Evolutionary conservation across 2,329 filamentous ascomycete genomes (phyloP), one percentile per base, ranked within the genome.

Genomic region (Coniochaeta sp.): DNA sequence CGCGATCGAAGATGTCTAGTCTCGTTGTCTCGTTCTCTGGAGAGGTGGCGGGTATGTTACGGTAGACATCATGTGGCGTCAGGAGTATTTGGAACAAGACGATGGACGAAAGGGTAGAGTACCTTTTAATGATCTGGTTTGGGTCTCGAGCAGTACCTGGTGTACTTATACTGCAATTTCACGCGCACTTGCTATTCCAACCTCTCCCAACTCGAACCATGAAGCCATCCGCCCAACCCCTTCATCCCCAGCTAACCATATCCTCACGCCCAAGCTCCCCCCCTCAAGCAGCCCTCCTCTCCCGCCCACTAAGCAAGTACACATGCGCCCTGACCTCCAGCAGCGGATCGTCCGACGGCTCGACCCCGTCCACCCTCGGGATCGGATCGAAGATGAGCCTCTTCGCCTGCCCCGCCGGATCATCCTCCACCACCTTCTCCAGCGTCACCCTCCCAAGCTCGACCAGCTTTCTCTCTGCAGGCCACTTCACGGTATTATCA

Each of bases 1-100:
- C 71, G 90, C 90, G 0, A 81, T 96, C 10, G 93, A 96, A 64
- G 83, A 86, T 63, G 73, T 19, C 7, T 52, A 22, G 22, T 17
- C 47, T 28, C 14, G 14, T 52, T 52, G 17, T 17, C 6, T 17
- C 5, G 30, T 30, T 16, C n/a, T 4, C 24, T 52, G 24, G 7
- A 52, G 42, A 3, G 42, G 42, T 17, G 17, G 16, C 16, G 42
- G 42, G n/a, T 47, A 47, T 47, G 47, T 30, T 7, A 52, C 1
- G 24, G 24, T 52, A 52, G 47, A 47, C 42, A 52, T 52, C 22
- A 52, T 52, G 47, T n/a, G 47, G 47, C 47, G 47, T 52, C 47
- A 28, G 47, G 47, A 52, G 47, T 52, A n/a, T 52, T 40, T 30
- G 47, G 47, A 47, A 52, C 47, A 52, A 47, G 47, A 28, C 47